Evolutionary conservation across 2,329 filamentous ascomycete genomes (phyloP).

Genomic region (Ceratocystis harringtonii): DNA sequence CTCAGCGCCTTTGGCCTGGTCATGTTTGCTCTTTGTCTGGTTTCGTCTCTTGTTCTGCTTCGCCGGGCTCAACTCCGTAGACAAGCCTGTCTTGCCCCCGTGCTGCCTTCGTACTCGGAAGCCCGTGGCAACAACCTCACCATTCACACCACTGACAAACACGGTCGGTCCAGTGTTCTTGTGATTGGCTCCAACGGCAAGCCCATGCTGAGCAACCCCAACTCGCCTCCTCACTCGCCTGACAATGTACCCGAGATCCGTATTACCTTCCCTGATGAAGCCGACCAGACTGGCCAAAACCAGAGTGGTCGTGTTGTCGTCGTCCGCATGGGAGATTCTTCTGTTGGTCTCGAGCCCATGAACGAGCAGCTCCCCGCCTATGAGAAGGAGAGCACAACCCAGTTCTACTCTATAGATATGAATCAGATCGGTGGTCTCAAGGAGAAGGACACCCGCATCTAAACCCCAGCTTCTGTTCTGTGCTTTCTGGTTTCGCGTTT

Average conservation of each 20-base stretch:
- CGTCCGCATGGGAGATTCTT: slow-evolving; percentile 76
- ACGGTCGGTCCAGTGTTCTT: slow-evolving; percentile 52
- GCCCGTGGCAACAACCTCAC: slow-evolving; percentile 35
- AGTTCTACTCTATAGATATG: slow-evolving; percentile 89
- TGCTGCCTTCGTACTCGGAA: slow-evolving; percentile 35
- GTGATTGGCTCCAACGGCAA: slow-evolving; percentile 65
- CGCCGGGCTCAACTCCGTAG: slow-evolving; percentile 43
- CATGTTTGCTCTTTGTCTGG: slow-evolving; percentile 53
- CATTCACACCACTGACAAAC: slow-evolving; percentile 38
- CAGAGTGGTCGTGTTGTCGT: slow-evolving; percentile 81
- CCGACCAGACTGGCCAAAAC: slow-evolving; percentile 67
- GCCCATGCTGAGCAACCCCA: slow-evolving; percentile 60
- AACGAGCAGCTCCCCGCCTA: slow-evolving; percentile 77
- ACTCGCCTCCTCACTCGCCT: slow-evolving; percentile 61
- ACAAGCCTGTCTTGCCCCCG: slow-evolving; percentile 29
- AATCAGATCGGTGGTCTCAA: slow-evolving; percentile 87
- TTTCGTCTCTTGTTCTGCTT: slow-evolving; percentile 55
- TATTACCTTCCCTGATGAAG: slow-evolving; percentile 94
- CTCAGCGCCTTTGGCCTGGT: slow-evolving; percentile 66
- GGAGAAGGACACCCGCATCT: slow-evolving; percentile 52
- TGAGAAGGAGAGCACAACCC: slow-evolving; percentile 59
- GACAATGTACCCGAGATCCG: slow-evolving; percentile 85
- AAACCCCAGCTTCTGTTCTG: slow-evolving; percentile 13
- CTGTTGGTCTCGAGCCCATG: slow-evolving; percentile 77
- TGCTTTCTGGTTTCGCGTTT: slow-evolving; percentile 8